Evolutionary conservation across 352 stramenopile species (phyloP).

Genomic region (Peronospora tabacina): DNA sequence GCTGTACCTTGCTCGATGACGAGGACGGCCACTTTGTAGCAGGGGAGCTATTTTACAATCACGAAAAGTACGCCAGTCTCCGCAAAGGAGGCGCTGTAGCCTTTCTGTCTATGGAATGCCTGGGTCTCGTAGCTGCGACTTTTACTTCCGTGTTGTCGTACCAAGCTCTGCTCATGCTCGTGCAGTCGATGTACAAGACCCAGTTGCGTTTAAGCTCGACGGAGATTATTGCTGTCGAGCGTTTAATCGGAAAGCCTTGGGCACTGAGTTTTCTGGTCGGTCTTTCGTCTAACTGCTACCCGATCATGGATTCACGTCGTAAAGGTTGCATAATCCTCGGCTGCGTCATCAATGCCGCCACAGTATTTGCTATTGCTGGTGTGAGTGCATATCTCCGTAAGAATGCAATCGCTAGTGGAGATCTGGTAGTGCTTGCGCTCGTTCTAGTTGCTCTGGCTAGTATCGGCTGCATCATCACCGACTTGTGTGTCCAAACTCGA

Average conservation of each 20-base stretch:
- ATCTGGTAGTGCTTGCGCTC: conserved; percentile 32
- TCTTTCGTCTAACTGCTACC: conserved; percentile 85
- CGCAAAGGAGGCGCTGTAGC: conserved; percentile 49
- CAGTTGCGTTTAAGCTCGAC: conserved; percentile 40
- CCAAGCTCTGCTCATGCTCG: conserved; percentile 39
- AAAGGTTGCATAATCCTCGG: conserved; percentile 90
- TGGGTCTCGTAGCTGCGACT: conserved; percentile 51
- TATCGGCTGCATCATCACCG: conserved; percentile 55
- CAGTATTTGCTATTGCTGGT: conserved; percentile 46
- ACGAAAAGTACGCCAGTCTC: conserved; percentile 59
- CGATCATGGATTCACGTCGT: conserved; percentile 82
- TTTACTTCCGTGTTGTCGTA: conserved; percentile 71
- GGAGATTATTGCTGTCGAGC: conserved; percentile 39
- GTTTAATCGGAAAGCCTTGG: conserved; percentile 79
- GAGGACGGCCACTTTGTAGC: conserved; percentile 45
- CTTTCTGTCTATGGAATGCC: conserved; percentile 52
- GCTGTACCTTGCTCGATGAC: conserved; percentile 28
- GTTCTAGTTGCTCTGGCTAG: conserved; percentile 39
- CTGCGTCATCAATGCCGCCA: conserved; percentile 50
- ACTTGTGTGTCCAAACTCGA: conserved; percentile 52
- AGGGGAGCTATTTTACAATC: conserved; percentile 67
- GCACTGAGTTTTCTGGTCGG: conserved; percentile 86
- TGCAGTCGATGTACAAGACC: conserved; percentile 48
- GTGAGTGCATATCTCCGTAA: conserved; percentile 39
- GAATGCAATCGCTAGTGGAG: conserved; percentile 22